Conservation (phyloP, 192 early-diverging fungal species). For the Entomortierella parvispora region DNA sequence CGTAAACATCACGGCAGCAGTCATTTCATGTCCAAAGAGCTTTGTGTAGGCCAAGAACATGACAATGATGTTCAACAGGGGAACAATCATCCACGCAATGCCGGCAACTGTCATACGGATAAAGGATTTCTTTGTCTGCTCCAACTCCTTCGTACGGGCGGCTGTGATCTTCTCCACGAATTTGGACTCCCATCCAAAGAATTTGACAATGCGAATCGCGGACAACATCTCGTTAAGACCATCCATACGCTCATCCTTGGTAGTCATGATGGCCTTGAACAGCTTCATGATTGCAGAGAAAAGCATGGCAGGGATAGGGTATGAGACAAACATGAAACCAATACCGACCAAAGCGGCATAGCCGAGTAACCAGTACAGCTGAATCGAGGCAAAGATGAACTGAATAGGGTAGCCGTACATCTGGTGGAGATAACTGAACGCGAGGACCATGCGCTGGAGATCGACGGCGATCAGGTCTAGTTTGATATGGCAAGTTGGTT, state of each 20-base stretch:
- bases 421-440: constrained; percentile 49
- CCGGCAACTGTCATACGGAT: too few species aligned
- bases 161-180: constrained; percentile 78
- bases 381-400: constrained; percentile 67
- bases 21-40: constrained; percentile 51
- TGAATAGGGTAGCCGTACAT: constrained; percentile 74
- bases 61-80: constrained; percentile 64
- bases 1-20: constrained; percentile 54
- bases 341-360: constrained; percentile 82
- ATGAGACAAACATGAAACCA: constrained; percentile 67
- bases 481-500: too few species aligned
- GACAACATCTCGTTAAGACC: constrained; percentile 77
- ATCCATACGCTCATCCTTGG: constrained; percentile 83
- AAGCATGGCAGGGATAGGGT: constrained; percentile 64
- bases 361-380: constrained; percentile 81
- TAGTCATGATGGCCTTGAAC: constrained; percentile 62
- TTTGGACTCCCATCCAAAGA: constrained; percentile 85
- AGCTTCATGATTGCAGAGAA: constrained; percentile 53
- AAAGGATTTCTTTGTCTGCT: too few species aligned
- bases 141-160: constrained; percentile 41
- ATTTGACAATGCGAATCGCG: constrained; percentile 93
- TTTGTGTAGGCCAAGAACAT: constrained; percentile 66
- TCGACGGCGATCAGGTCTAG: constrained; percentile 45
- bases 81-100: constrained; percentile 56
- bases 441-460: constrained; percentile 27